These are phyloP conservation scores for Mycena filopes DNA, from an alignment of 768 basidiomycete species.

Conservation along the genomic window DNA sequence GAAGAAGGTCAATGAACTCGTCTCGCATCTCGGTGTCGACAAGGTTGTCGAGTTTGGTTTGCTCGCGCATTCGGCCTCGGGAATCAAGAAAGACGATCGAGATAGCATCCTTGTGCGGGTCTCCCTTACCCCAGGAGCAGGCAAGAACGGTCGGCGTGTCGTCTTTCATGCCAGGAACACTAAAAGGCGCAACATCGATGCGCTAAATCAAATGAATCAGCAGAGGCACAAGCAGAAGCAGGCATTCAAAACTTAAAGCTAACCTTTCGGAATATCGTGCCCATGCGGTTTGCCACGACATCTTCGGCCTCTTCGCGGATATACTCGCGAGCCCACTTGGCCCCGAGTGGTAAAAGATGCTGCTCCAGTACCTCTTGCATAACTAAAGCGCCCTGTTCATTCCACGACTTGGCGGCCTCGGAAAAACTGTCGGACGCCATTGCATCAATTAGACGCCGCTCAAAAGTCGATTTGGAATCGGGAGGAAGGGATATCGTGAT, in stretches of 20 bases:
- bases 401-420: slow-evolving; percentile 91
- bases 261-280: slow-evolving; percentile 76
- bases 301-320: slow-evolving; percentile 93
- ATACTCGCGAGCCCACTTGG: slow-evolving; percentile 92
- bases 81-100: slow-evolving; percentile 88
- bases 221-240: neutral
- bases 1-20: slow-evolving; percentile 85
- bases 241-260: slow-evolving; percentile 37
- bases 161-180: slow-evolving; percentile 72
- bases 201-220: slow-evolving; percentile 60
- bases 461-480: slow-evolving; percentile 72
- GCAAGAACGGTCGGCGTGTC: slow-evolving; percentile 85
- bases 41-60: slow-evolving; percentile 89
- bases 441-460: slow-evolving; percentile 80
- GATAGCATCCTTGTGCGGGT: slow-evolving; percentile 91
- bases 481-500: slow-evolving; percentile 75
- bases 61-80: slow-evolving; percentile 90
- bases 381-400: slow-evolving; percentile 82
- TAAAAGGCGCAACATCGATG: slow-evolving; percentile 83
- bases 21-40: slow-evolving; percentile 72
- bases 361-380: slow-evolving; percentile 83
- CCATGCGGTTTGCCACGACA: slow-evolving; percentile 73
- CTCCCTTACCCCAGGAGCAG: slow-evolving; percentile 94
- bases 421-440: slow-evolving; percentile 88
- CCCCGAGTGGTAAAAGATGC: slow-evolving; percentile 83